Evolutionary conservation across 768 basidiomycete species (phyloP), one percentile per base, ranked within the genome.

Genomic region (Agrocybe pediades): DNA sequence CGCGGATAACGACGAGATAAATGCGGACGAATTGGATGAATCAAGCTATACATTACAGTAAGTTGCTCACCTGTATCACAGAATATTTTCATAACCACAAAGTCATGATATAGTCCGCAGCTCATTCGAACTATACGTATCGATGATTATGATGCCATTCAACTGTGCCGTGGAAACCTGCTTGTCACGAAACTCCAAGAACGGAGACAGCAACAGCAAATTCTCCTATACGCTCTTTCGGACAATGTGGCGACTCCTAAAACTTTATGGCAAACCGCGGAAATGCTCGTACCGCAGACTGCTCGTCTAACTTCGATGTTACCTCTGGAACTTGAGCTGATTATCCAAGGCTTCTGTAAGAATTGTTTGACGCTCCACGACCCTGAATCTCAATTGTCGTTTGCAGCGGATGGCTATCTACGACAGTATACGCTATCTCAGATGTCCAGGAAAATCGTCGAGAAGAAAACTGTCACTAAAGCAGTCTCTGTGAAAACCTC

Each of bases 301-400:
- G 78, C 46, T 6, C 21, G 17, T 6, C 50, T 62, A 7, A 61
- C 64, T 39, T 77, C 78, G 4, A 69, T 72, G 1, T 68, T 86
- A 24, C 84, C 87, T 4, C 63, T 92, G 7, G 84, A 85, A 41
- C 67, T 82, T 0, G 80, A 84, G 29, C 50, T 68, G 0, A 72
- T 94, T 21, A 59, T 92, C 27, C 69, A 86, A 42, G 92, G 91
- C 36, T 83, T 77, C 58, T 78, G 90, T 90, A 58, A 27, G 82
- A 67, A 46, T 19, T n/a, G 25, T n/a, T 50, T 9, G 24, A 41
- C 1, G 13, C 36, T 49, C 30, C 30, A 17, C 19, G 25, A 52
- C 19, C 58, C 30, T 39, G 26, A 39, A 19, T 27, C n/a, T 26
- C 27, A 20, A 41, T 24, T 55, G 41, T 5, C 46, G 45, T 15